phyloP scores from a whole-genome alignment of 176 grass and related monocot species.

The Themeda triandra region DNA sequence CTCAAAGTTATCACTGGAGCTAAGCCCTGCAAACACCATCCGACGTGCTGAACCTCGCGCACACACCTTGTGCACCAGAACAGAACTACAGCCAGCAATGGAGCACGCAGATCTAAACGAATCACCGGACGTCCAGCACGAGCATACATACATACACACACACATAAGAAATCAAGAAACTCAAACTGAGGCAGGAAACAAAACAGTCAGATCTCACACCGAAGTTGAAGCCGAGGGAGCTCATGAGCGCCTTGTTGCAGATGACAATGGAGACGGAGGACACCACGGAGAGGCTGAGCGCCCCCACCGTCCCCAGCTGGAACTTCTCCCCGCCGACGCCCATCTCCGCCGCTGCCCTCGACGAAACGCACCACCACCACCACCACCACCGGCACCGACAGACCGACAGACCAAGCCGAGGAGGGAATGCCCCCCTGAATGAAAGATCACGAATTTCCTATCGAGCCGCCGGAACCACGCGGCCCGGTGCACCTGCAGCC shows the following conservation, averaged over 20 bases:
- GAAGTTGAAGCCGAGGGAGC: constrained; percentile 92
- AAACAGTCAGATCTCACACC: constrained; percentile 70
- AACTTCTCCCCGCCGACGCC: constrained; percentile 74
- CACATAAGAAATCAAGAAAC: not conserved
- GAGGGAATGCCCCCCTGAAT: not conserved
- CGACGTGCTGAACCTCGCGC: not conserved
- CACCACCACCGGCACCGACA: not conserved
- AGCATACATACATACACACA: not conserved
- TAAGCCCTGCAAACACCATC: not conserved
- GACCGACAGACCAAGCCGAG: not conserved
- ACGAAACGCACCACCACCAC: not conserved
- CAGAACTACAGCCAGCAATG: not conserved
- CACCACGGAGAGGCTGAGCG: constrained; percentile 86
- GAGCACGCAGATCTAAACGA: constrained; percentile 5
- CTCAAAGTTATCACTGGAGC: constrained; percentile 11
- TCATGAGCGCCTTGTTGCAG: constrained; percentile 98
- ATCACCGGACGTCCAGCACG: not conserved
- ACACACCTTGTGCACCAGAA: not conserved
- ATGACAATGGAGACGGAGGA: constrained; percentile 98
- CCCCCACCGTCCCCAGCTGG: constrained; percentile 94
- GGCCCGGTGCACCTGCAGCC: constrained; percentile 32
- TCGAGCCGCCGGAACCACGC: constrained; percentile 1
- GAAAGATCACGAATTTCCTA: constrained; percentile 28
- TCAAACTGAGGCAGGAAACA: constrained; percentile 11
- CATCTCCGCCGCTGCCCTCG: constrained; percentile 51